Evolutionary conservation across 2,329 filamentous ascomycete genomes (phyloP).

Genomic region (Helotiales sp.): DNA sequence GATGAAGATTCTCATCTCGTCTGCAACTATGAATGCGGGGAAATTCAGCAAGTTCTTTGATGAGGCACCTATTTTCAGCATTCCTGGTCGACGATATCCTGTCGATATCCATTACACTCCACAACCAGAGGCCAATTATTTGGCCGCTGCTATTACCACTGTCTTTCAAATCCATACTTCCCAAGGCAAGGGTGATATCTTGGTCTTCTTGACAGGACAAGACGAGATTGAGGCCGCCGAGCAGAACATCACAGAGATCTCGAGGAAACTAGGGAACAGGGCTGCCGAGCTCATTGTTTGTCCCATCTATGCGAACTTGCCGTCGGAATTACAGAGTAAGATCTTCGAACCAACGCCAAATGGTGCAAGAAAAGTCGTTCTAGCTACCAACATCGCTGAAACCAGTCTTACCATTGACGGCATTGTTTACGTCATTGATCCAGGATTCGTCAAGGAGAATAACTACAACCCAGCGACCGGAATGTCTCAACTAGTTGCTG

Average conservation of each 20-base stretch:
- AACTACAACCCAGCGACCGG: conserved; percentile 89
- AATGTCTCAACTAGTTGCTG: conserved; percentile 90
- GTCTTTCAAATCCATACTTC: conserved; percentile 94
- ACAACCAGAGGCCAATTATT: conserved; percentile 90
- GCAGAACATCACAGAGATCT: conserved; percentile 82
- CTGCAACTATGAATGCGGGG: conserved; percentile 90
- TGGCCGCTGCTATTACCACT: conserved; percentile 88
- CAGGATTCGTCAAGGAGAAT: conserved; percentile 94
- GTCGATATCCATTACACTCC: conserved; percentile 92
- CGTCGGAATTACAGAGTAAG: conserved; percentile 86
- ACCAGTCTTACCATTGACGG: conserved; percentile 95
- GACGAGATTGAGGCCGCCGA: conserved; percentile 94
- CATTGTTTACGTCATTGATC: conserved; percentile 94
- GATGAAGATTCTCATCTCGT: conserved; percentile 88
- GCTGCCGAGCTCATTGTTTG: conserved; percentile 87
- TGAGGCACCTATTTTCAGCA: conserved; percentile 90
- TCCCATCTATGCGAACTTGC: conserved; percentile 93
- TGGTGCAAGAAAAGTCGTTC: conserved; percentile 84
- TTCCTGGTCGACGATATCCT: conserved; percentile 85
- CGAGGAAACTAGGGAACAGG: conserved; percentile 81
- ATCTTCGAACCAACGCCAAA: conserved; percentile 94
- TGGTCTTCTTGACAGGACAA: conserved; percentile 94
- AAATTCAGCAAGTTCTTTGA: conserved; percentile 94
- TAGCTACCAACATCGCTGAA: conserved; percentile 97
- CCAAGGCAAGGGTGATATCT: conserved; percentile 83